These are phyloP conservation scores for Sindora glabra DNA, from an alignment of 306 rosid species.

Conservation along the genomic window DNA sequence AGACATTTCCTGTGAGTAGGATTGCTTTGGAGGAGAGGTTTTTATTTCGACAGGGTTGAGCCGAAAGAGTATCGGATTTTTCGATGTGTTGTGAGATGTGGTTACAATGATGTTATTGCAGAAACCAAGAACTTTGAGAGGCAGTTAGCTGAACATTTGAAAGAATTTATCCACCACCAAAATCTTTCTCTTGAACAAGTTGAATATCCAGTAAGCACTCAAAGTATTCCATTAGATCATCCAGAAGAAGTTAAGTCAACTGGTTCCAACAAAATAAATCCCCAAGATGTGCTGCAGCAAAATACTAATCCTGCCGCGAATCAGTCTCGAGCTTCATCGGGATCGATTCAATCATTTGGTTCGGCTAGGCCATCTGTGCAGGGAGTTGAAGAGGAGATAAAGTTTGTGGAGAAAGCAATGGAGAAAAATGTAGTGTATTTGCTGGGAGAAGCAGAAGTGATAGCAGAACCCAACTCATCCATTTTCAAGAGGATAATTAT, in stretches of 20 bases:
- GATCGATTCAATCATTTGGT: background rate
- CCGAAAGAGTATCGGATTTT: slow-evolving; percentile 44
- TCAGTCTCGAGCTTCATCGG: slow-evolving; percentile 3
- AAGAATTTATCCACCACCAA: slow-evolving; percentile 28
- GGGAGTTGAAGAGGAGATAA: slow-evolving; percentile 32
- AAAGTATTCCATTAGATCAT: background rate
- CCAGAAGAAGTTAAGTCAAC: background rate
- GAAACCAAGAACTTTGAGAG: slow-evolving; percentile 36
- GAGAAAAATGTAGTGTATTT: too few species aligned
- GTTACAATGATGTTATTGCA: slow-evolving; percentile 38
- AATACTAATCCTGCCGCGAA: background rate
- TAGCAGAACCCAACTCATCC: too few species aligned
- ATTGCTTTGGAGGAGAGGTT: slow-evolving; percentile 42
- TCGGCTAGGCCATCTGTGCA: slow-evolving; percentile 1
- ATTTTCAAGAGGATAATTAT: too few species aligned
- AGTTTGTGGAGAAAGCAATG: too few species aligned
- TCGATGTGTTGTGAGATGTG: slow-evolving; percentile 57
- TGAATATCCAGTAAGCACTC: slow-evolving; percentile 4
- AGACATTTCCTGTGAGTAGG: slow-evolving; percentile 45
- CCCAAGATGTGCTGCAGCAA: too few species aligned
- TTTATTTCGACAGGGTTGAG: slow-evolving; percentile 45
- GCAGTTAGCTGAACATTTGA: slow-evolving; percentile 30
- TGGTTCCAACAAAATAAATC: too few species aligned
- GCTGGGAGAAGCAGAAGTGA: too few species aligned
- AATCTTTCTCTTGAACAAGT: background rate